phyloP scores from a whole-genome alignment of 345 rosid genomes.

The Sonneratia alba region DNA sequence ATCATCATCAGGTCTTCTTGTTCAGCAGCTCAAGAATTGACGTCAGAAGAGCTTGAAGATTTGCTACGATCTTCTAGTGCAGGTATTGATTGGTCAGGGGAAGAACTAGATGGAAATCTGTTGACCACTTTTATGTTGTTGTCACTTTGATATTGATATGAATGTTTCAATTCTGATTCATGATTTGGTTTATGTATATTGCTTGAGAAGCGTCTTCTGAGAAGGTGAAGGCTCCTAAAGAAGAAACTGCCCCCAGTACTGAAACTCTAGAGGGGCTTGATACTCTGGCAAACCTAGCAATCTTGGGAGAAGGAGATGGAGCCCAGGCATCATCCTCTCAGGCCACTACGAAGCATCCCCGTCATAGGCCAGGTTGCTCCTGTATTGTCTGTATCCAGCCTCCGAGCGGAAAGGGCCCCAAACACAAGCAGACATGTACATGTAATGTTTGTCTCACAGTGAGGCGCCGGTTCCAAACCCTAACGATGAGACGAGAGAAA shows the following conservation, averaged over 20 bases:
- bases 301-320: conserved; percentile 42
- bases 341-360: conserved; percentile 80
- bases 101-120: too few relatives aligned
- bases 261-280: conserved; percentile 62
- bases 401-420: conserved; percentile 85
- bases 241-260: conserved; percentile 17
- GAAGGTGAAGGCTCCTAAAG: conserved; percentile 44
- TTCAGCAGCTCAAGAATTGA: conserved; percentile 46
- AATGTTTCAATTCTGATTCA: conserved; percentile 5
- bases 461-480: conserved; percentile 67
- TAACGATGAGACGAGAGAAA: conserved; percentile 61
- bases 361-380: conserved; percentile 83
- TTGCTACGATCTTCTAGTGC: conserved; percentile 30
- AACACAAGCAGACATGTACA: conserved; percentile 69
- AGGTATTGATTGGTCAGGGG: conserved; percentile 29
- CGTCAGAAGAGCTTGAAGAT: conserved; percentile 49
- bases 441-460: conserved; percentile 68
- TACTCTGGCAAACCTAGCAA: conserved; percentile 57
- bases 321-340: conserved; percentile 46
- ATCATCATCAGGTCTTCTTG: conserved; percentile 43
- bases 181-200: conserved; percentile 8
- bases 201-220: conserved; percentile 30
- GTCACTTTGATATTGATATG: conserved; percentile 6
- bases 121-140: not conserved
- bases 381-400: conserved; percentile 95